phyloP scores from a whole-genome alignment of 2,329 filamentous ascomycete genomes.

The Pseudogymnoascus sp. region DNA sequence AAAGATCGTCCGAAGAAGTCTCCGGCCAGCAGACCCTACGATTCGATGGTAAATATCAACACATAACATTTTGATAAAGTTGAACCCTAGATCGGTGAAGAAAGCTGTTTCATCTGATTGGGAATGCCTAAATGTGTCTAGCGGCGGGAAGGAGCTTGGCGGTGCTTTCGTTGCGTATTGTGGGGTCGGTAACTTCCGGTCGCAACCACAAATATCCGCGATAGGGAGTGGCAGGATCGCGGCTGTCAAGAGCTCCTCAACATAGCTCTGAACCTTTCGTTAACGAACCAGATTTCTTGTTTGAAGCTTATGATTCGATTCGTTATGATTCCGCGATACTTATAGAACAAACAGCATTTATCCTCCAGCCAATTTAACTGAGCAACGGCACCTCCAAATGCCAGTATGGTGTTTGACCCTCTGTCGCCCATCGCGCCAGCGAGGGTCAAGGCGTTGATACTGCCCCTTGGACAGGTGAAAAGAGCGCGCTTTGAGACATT shows the following conservation, averaged over 20 bases:
- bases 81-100: neutral
- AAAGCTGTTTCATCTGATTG: constrained; percentile 6
- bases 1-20: neutral
- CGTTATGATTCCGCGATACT: neutral
- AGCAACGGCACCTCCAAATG: constrained; percentile 29
- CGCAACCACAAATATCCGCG: constrained; percentile 7
- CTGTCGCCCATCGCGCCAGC: constrained; percentile 86
- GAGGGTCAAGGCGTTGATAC: constrained; percentile 76
- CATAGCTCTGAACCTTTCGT: neutral
- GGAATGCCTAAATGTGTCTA: constrained; percentile 2
- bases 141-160: constrained; percentile 7
- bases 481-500: constrained; percentile 72
- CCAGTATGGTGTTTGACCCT: constrained; percentile 78
- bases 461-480: constrained; percentile 82
- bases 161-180: neutral
- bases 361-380: neutral
- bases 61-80: constrained; percentile 3
- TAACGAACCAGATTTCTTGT: constrained; percentile 1
- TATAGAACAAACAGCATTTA: constrained; percentile 1
- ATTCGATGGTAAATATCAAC: neutral
- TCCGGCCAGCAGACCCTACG: neutral
- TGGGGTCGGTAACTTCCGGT: constrained; percentile 6
- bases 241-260: neutral
- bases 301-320: constrained; percentile 3
- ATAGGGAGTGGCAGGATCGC: constrained; percentile 7